Conservation (phyloP, 2,329 filamentous ascomycete genomes). For the Capronia americana region DNA sequence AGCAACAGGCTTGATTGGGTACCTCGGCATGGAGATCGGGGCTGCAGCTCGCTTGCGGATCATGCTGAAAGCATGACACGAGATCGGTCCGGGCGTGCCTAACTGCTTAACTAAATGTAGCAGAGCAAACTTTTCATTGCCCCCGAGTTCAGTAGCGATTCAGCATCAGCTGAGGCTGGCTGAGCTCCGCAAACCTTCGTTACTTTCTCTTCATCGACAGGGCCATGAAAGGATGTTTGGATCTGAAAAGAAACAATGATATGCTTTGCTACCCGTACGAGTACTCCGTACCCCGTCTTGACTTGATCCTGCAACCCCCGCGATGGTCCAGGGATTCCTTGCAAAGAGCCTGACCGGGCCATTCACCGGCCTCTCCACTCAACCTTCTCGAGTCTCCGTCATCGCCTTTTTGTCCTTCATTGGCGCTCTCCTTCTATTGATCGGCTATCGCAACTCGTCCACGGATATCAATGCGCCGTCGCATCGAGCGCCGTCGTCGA, state of each 20-base stretch:
- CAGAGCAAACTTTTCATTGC: not conserved
- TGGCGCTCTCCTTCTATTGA: not conserved
- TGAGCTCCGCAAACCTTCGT: too few relatives aligned
- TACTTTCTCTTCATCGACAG: not conserved
- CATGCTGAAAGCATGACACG: not conserved
- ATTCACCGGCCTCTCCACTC: not conserved
- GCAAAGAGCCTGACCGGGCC: not conserved
- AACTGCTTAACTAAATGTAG: not conserved
- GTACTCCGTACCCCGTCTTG: not conserved
- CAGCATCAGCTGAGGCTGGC: too few relatives aligned
- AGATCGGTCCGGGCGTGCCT: not conserved
- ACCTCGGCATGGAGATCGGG: not conserved
- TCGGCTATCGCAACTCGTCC: conserved; percentile 1
- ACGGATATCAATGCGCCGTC: not conserved
- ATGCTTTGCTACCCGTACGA: not conserved
- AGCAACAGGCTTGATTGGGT: not conserved
- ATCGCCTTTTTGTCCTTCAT: not conserved
- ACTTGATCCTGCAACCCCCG: not conserved
- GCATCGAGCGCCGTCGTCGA: not conserved
- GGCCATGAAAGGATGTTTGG: not conserved
- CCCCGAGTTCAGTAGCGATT: too few relatives aligned
- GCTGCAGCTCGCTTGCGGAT: too few relatives aligned
- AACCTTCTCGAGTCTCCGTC: not conserved
- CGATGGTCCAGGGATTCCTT: not conserved
- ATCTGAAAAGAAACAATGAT: not conserved